Evolutionary conservation across 2,329 filamentous ascomycete species (phyloP), one percentile per base, ranked within the genome.

Genomic region (Aureobasidium melanogenum): DNA sequence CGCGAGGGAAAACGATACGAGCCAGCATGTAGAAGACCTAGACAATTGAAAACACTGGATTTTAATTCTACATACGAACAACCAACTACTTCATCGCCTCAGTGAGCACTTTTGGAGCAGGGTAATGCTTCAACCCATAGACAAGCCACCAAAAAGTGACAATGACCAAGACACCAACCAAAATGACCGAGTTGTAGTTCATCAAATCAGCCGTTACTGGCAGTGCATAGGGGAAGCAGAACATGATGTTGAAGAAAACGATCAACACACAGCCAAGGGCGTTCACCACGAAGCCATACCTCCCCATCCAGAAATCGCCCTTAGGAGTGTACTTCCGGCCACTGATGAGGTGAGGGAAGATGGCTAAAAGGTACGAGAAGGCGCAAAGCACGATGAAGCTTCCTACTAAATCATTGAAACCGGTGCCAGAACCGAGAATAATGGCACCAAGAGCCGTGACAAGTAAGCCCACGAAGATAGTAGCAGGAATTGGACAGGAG

Each of bases 401-500:
- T 51, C 72, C 71, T 30, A 73, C 72, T 15, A 74, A 64, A 54
- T 69, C 70, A 14, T 67, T 69, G 66, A 74, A 74, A 2, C 71
- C 72, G 1, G 69, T 72, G 28, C 65, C 64, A 22, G 64, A 68
- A 1, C 69, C 71, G 19, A 73, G 62, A 9, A 70, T 67, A 34
- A 74, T 73, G 4, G 71, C 71, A 6, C 71, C 72, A 12, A 74
- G 66, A 9, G 61, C 76, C 1, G 82, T 83, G 55, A 79, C 76
- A 2, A 85, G 59, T 36, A 78, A 63, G 4, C 78, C 76, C 63
- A 80, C 82, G 62, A 82, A 77, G n/a, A 86, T 63, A 0, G 83
- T 84, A 1, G 84, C 77, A 61, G 81, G 80, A 62, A 86, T 74
- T 0, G 84, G 84, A 67, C 84, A 85, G 59, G 82, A 82, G 61